Evolutionary conservation across 495 filamentous ascomycete species (phyloP), one percentile per base, ranked within the genome.

Genomic region (Penicillium crystallinum): DNA sequence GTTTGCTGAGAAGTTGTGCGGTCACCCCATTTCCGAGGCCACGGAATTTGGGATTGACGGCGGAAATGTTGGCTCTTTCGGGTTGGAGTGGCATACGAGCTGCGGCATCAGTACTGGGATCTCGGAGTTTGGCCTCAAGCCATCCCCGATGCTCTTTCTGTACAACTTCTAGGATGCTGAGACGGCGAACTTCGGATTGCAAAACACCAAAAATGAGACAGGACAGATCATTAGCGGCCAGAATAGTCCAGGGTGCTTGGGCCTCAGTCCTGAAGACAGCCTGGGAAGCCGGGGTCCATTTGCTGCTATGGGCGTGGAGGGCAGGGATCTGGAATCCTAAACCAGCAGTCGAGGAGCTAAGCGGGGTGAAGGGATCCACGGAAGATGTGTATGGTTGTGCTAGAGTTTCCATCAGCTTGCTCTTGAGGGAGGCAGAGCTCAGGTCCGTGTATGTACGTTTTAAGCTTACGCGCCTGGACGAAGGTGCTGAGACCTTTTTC

Each of bases 181-280:
- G 83, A 62, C 90, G 96, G 25, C 90, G 83, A 30, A 98, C 86
- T 69, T 98, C 93, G 8, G 89, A 87, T 63, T 90, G 89, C 5
- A 92, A 95, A 23, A 98, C 89, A 33, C 93, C 93, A 69, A 98
- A 97, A 40, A 98, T 81, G 22, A 98, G 77, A 69, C 93, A 98
- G 14, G 95, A 92, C 30, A 98, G 76, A 66, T 98, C 93, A 62
- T 98, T 98, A n/a, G 93, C 95, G 7, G 92, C 87, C 40, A 96
- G 76, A 49, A 98, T 96, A 2, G 92, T 97, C 88, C 90, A 98
- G 4, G 93, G 95, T 9, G 87, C 77, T 38, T 85, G 78, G 38
- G 88, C 79, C 68, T 95, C 88, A 14, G 93, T 98, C 15, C 92
- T 91, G 62, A 98, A 98, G 44, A 98, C 95, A 34, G 93, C 93